Evolutionary conservation across 805 yeast species (phyloP), one percentile per base, ranked within the genome.

Genomic region (Yarrowia keelungensis): DNA sequence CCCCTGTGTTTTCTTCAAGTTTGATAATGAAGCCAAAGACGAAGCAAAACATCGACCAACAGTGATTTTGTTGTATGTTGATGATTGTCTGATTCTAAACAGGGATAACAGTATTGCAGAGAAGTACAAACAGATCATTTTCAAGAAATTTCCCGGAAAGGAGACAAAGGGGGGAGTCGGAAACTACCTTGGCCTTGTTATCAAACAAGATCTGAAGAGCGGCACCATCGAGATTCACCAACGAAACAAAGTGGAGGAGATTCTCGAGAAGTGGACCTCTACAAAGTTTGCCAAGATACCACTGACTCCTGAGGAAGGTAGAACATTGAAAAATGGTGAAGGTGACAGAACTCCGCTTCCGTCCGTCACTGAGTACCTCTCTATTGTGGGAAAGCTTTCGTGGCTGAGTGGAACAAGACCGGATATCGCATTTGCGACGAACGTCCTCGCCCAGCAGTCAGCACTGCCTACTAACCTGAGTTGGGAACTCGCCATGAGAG

Each of bases 341-440:
- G 61, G 51, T 12, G 36, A 45, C 7, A 9, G 0, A 36, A 54
- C 46, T 11, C 36, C 35, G 14, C 19, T 39, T 5, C 46, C 59
- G 11, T 9, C 26, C 2, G 22, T 3, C 45, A 19, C 19, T 1
- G 46, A 54, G 7, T 39, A 39, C 14, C 14, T 39, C 8, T 39
- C 61, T 2, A 1, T 54, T 1, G 46, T 54, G 16, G 61, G 61
- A 12, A 54, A 54, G 8, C 46, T 54, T 11, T 19, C 10, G 14
- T 54, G 61, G 61, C 15, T 54, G 15, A 12, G 14, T 8, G 46
- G 46, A 0, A 22, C 61, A 14, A 12, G 61, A 19, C 61, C 61
- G 2, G 61, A 54, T 8, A 54, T 54, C 16, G 16, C 61, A 7
- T 54, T 39, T 11, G 26, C 61, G 39, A 16, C 26, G 8, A 39